Evolutionary conservation across 1,284 basidiomycete species (phyloP).

Genomic region (Ustilago vetiveriae): DNA sequence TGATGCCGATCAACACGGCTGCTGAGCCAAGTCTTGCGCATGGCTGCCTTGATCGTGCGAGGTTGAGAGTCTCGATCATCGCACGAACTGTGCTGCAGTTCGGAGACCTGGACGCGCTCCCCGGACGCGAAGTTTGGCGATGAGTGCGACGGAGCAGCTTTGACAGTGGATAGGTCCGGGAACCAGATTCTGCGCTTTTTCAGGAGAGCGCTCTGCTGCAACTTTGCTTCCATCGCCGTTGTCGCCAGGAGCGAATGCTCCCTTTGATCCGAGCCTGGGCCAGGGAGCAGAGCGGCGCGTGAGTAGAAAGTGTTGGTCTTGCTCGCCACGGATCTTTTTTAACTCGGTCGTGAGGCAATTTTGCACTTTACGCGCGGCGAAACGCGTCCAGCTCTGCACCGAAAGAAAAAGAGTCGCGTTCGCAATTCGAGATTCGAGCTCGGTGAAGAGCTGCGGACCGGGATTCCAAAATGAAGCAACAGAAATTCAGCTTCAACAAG

Average conservation of each 20-base stretch:
- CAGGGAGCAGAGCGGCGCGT: too few species aligned
- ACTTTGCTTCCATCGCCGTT: too few species aligned
- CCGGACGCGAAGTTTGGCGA: not conserved
- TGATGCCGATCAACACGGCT: constrained; percentile 6
- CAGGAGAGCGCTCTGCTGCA: not conserved
- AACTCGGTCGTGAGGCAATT: constrained; percentile 1
- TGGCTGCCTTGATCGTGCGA: constrained; percentile 4
- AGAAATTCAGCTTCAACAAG: too few species aligned
- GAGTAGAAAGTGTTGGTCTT: constrained; percentile 4
- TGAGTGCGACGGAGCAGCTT: too few species aligned
- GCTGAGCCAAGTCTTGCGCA: not conserved
- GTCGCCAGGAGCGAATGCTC: too few species aligned
- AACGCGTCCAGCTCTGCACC: constrained; percentile 1
- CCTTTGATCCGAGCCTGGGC: too few species aligned
- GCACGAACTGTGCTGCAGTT: not conserved
- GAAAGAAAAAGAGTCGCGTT: constrained; percentile 6
- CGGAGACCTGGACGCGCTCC: constrained; percentile 4
- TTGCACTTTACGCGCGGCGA: constrained; percentile 3
- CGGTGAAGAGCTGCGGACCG: constrained; percentile 12
- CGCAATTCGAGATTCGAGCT: constrained; percentile 7
- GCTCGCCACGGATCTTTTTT: not conserved
- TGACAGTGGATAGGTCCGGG: too few species aligned
- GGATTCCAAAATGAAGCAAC: not conserved
- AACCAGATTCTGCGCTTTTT: too few species aligned
- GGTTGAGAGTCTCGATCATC: constrained; percentile 2